Evolutionary conservation across 2,329 filamentous ascomycete genomes (phyloP).

Genomic region (Blumeriella jaapii): DNA sequence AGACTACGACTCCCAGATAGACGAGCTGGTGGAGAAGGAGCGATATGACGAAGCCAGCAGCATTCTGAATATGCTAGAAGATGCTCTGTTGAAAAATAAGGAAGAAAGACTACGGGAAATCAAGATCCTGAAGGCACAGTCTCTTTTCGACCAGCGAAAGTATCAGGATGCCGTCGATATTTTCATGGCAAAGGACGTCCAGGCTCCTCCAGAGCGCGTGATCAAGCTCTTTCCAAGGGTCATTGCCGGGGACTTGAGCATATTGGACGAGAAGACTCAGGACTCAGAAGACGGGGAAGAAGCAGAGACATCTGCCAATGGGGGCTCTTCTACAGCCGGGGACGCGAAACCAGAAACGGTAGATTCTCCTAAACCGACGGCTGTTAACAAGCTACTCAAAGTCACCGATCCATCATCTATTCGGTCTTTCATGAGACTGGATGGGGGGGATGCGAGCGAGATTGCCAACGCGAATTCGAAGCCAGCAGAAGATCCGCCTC

Average conservation of each 20-base stretch:
- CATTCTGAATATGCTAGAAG: slow-evolving; percentile 78
- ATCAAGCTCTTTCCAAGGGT: slow-evolving; percentile 71
- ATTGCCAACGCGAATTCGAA: slow-evolving; percentile 39
- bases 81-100: slow-evolving; percentile 79
- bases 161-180: slow-evolving; percentile 81
- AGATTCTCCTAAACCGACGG: slow-evolving; percentile 26
- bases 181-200: slow-evolving; percentile 64
- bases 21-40: slow-evolving; percentile 62
- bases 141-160: slow-evolving; percentile 69
- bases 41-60: slow-evolving; percentile 88
- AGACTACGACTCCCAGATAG: slow-evolving; percentile 81
- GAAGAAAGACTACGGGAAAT: slow-evolving; percentile 67
- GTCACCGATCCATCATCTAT: slow-evolving; percentile 43
- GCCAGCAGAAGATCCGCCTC: slow-evolving; percentile 37
- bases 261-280: slow-evolving; percentile 37
- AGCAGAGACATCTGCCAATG: slow-evolving; percentile 31
- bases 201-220: slow-evolving; percentile 80
- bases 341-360: slow-evolving; percentile 13
- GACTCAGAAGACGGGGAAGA: slow-evolving; percentile 32
- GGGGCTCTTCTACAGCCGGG: slow-evolving; percentile 14
- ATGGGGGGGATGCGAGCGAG: slow-evolving; percentile 40
- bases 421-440: slow-evolving; percentile 42
- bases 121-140: slow-evolving; percentile 84
- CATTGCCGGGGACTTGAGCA: slow-evolving; percentile 74
- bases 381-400: slow-evolving; percentile 30